These are phyloP conservation scores for Exophiala xenobiotica DNA, from an alignment of 2,329 filamentous ascomycete genomes.

Conservation along the genomic window DNA sequence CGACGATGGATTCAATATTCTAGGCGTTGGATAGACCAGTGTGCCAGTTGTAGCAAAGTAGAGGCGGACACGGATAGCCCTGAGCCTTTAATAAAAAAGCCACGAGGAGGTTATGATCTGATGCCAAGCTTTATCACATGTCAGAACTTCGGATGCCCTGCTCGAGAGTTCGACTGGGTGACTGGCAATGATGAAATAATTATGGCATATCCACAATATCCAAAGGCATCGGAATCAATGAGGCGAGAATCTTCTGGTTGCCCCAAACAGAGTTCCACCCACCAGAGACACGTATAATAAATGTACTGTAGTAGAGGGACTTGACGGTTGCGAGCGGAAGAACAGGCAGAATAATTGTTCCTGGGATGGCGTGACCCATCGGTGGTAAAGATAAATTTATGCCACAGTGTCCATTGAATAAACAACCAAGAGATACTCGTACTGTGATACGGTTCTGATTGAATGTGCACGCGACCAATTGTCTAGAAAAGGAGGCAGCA, in stretches of 20 bases:
- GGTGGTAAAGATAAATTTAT: not conserved
- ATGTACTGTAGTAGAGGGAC: too few relatives aligned
- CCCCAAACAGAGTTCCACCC: not conserved
- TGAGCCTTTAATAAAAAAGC: too few relatives aligned
- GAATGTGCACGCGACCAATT: not conserved
- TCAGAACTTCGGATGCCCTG: not conserved
- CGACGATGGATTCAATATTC: not conserved
- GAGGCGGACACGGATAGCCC: too few relatives aligned
- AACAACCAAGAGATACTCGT: not conserved
- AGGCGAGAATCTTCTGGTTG: not conserved
- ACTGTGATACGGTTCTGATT: not conserved
- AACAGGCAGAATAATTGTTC: too few relatives aligned
- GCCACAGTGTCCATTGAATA: not conserved
- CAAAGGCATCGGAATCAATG: too few relatives aligned
- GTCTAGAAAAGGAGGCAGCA: not conserved
- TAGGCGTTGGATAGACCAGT: too few relatives aligned
- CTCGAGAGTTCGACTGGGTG: not conserved
- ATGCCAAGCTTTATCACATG: conserved; percentile 3
- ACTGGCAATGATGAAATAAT: not conserved
- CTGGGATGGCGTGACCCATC: not conserved
- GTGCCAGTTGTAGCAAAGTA: too few relatives aligned
- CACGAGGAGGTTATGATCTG: too few relatives aligned
- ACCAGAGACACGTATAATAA: not conserved
- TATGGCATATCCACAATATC: not conserved
- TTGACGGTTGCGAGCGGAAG: too few relatives aligned